A percentile compares a stretch with the other conserved stretches of the same genome.
phyloP scores from a whole-genome alignment of 768 basidiomycete genomes.

The Exsudoporus frostii region DNA sequence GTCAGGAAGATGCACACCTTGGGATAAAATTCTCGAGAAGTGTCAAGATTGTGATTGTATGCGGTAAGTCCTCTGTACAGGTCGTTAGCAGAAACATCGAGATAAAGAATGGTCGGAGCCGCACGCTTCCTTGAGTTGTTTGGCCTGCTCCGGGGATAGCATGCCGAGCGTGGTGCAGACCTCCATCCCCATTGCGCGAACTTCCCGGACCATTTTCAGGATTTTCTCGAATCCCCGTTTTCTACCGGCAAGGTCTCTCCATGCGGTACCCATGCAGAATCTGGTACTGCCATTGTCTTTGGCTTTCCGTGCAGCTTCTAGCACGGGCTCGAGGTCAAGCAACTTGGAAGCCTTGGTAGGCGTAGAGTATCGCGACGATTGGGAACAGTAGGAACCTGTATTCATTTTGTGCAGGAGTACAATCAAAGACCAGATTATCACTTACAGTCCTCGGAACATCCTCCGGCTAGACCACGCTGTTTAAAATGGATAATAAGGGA shows the following conservation, averaged over 20 bases:
- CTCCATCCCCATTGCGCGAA: slow-evolving; percentile 97
- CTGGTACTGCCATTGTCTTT: slow-evolving; percentile 96
- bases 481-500: slow-evolving; percentile 10
- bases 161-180: slow-evolving; percentile 99
- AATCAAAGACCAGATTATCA: slow-evolving; percentile 1
- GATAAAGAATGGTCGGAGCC: slow-evolving; percentile 25
- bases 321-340: slow-evolving; percentile 86
- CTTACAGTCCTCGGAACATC: slow-evolving; percentile 94
- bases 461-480: slow-evolving; percentile 61
- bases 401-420: neutral
- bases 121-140: slow-evolving; percentile 88
- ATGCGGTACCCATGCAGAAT: slow-evolving; percentile 99
- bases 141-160: slow-evolving; percentile 91
- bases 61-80: slow-evolving; percentile 79
- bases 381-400: slow-evolving; percentile 93
- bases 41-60: slow-evolving; percentile 99
- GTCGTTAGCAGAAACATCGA: neutral
- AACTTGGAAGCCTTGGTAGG: slow-evolving; percentile 85
- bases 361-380: slow-evolving; percentile 91
- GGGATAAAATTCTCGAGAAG: slow-evolving; percentile 95
- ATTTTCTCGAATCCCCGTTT: slow-evolving; percentile 94
- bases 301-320: slow-evolving; percentile 89
- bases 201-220: slow-evolving; percentile 84
- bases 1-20: slow-evolving; percentile 45
- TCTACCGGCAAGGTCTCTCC: slow-evolving; percentile 90